A percentile compares a stretch with the other conserved stretches of the same genome.
These are phyloP conservation scores for Barbatosphaeria neglecta DNA, from an alignment of 495 filamentous ascomycete species.

Conservation along the genomic window DNA sequence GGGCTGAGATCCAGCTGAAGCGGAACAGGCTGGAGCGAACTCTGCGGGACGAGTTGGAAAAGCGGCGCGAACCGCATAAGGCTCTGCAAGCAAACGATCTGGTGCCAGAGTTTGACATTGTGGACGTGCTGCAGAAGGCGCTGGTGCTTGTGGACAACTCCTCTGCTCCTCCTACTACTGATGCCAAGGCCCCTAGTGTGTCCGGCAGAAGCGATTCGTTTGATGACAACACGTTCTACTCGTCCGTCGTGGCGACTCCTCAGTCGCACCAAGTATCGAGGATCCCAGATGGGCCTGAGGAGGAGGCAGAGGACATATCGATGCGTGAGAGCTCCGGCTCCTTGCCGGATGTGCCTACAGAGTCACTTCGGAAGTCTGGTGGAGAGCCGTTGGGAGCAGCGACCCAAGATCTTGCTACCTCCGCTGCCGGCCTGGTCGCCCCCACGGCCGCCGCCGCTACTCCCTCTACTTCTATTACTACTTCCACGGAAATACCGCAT, in stretches of 20 bases:
- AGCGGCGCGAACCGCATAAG: slow-evolving; percentile 42
- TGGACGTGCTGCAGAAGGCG: slow-evolving; percentile 60
- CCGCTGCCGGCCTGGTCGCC: neutral
- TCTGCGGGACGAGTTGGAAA: slow-evolving; percentile 63
- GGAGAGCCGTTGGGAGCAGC: neutral
- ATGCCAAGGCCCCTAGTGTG: slow-evolving; percentile 44
- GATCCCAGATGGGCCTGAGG: slow-evolving; percentile 28
- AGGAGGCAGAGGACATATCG: slow-evolving; percentile 35
- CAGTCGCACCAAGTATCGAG: slow-evolving; percentile 28
- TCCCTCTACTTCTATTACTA: neutral
- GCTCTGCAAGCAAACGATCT: slow-evolving; percentile 49
- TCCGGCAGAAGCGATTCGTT: slow-evolving; percentile 62
- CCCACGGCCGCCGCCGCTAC: slow-evolving; percentile 1
- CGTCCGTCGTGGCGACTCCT: slow-evolving; percentile 55
- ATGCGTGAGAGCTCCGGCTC: slow-evolving; percentile 24
- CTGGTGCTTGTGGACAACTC: slow-evolving; percentile 48
- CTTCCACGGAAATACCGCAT: neutral
- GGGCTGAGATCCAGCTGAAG: slow-evolving; percentile 70
- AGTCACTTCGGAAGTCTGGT: slow-evolving; percentile 4
- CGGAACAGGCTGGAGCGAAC: slow-evolving; percentile 68
- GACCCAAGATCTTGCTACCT: neutral
- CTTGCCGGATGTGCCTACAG: slow-evolving; percentile 16
- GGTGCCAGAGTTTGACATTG: slow-evolving; percentile 61
- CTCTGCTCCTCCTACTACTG: slow-evolving; percentile 30
- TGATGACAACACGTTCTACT: slow-evolving; percentile 93